Evolutionary conservation across 116 monocot species (phyloP), one percentile per base, ranked within the genome.

Genomic region (Cymodocea nodosa): DNA sequence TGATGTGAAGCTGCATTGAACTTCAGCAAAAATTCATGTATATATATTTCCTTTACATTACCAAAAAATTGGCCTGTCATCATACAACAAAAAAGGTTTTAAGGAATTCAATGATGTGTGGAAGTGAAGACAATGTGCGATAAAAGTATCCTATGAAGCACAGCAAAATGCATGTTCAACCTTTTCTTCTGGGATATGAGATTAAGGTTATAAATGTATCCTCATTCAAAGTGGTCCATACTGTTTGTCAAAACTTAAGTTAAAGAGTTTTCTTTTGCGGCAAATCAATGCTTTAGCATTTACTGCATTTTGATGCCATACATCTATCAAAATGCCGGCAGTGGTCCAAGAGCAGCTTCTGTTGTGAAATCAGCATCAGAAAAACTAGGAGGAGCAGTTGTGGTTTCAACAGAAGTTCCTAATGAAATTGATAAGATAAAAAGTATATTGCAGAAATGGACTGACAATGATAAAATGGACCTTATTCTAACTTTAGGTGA

Each of bases 401-500:
- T 90, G 37, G 74, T 87, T 71, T 75, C 80, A 34, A 87, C 83
- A 44, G 79, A 76, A 68, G 95, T 97, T 75, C 80, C 83, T 62
- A 88, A 90, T 71, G 85, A 97, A 70, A 75, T 87, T 18, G 83
- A 76, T 15, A 79, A 61, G 74, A 91, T 97, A 25, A 81, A 79
- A 75, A 71, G 69, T 59, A 66, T 80, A 53, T 64, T 97, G 17
- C 51, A 57, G 50, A 75, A 70, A 51, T 95, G 90, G 95, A 82
- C 88, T 77, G 90, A 90, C 75, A 50, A 70, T 71, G 82, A 84
- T 36, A 81, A 78, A 65, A 54, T 95, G 37, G 85, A 90, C 61
- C 85, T 97, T 52, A 83, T 97, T 37, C 55, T 97, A 55, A 97
- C 95, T 57, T 73, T 97, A 84, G 95, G 95, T 95, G 39, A 49